Evolutionary conservation across 202 grass and related monocot genomes (phyloP), one percentile per base, ranked within the genome.

Genomic region (Carex sylvatica): DNA sequence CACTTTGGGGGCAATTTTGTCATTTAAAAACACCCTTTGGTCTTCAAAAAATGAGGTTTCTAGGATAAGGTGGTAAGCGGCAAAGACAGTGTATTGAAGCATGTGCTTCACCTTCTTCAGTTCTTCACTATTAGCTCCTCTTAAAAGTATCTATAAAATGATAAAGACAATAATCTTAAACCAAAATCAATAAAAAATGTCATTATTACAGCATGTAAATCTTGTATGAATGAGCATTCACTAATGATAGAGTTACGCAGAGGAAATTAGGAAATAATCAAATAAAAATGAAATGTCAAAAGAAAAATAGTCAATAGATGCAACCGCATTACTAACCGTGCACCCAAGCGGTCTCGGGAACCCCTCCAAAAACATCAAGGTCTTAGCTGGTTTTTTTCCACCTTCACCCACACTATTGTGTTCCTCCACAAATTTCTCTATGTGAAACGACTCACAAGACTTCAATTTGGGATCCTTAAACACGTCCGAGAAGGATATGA

Each of bases 1-100:
- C 73, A 87, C 86, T 86, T 85, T 86, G 9, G 69, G 44, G 74
- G 77, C 59, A 85, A 78, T 90, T 85, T 86, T 89, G 84, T 93
- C 89, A 58, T 94, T 88, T 70, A 93, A 85, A 85, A 99, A 96
- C 40, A 92, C 79, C 71, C 97, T 90, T 88, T 99, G 97, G 87
- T 99, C 97, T 92, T 94, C 93, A 47, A 99, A 96, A 83, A 99
- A 99, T 81, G 92, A 99, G 20, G 97, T 96, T 89, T 99, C 97
- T 82, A 96, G 86, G 60, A 99, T 96, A 87, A 99, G 90, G 54
- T 99, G 93, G 74, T 99, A 99, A 47, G 97, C 97, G 73, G 97
- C 97, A 88, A 99, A 99, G 67, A 99, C 88, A 56, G 97, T 96
- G 76, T 93, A 99, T 47, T 99, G 89, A 80, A 99, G 88, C 58